Conservation (phyloP, 139 green algal genomes). For the Chlorella sp. region DNA sequence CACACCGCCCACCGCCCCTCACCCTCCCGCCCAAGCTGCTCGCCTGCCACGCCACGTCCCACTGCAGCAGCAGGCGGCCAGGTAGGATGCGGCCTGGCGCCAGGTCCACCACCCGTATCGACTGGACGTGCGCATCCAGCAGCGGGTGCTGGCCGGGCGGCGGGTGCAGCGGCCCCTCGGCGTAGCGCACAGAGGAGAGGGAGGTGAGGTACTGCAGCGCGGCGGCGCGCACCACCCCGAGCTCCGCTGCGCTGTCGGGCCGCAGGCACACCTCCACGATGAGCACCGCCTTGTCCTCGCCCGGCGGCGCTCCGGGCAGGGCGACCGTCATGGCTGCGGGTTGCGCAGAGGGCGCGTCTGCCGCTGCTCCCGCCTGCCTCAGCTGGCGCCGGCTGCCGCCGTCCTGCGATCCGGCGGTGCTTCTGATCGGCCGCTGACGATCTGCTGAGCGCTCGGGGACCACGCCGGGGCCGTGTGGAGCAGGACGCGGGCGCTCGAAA, state of each 20-base stretch:
- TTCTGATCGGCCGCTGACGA: too few relatives aligned
- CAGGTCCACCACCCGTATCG: constrained; percentile 34
- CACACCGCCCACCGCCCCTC: too few relatives aligned
- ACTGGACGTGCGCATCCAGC: constrained; percentile 32
- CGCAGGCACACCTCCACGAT: constrained; percentile 34
- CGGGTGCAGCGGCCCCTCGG: constrained; percentile 13
- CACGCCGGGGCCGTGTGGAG: too few relatives aligned
- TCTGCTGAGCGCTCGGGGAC: too few relatives aligned
- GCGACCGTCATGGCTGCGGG: too few relatives aligned
- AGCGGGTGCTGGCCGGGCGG: constrained; percentile 28
- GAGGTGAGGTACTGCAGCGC: constrained; percentile 10
- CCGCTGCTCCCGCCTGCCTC: too few relatives aligned
- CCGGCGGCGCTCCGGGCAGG: too few relatives aligned
- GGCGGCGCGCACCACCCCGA: not conserved
- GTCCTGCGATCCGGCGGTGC: too few relatives aligned
- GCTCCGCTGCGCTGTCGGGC: constrained; percentile 19
- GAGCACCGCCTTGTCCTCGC: not conserved
- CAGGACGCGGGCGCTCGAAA: too few relatives aligned
- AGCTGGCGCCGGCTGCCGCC: too few relatives aligned
- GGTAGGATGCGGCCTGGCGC: not conserved
- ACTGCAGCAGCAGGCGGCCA: constrained; percentile 39
- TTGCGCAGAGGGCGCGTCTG: not conserved
- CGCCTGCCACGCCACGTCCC: constrained; percentile 39
- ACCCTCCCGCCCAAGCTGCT: not conserved
- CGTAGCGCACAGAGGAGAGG: constrained; percentile 21